Conservation (phyloP, 2,329 filamentous ascomycete species). For the Fusarium begoniae region DNA sequence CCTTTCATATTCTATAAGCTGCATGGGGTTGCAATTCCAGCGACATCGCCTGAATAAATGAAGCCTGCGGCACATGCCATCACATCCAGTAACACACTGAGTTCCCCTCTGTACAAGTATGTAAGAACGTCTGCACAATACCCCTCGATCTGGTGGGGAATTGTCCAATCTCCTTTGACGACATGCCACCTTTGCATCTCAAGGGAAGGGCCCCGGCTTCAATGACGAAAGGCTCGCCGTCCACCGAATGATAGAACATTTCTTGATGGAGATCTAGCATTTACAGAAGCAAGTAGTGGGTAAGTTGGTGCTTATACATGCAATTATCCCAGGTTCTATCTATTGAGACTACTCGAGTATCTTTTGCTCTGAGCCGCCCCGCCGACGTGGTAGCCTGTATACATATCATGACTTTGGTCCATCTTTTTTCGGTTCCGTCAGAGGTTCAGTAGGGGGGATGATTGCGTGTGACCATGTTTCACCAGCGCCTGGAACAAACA, state of each 20-base stretch:
- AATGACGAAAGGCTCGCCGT: constrained; percentile 25
- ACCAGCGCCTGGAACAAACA: constrained; percentile 27
- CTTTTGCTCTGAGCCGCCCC: constrained; percentile 21
- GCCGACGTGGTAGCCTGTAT: constrained; percentile 33
- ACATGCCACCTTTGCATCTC: constrained; percentile 42
- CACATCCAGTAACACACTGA: not conserved
- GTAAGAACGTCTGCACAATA: constrained; percentile 14
- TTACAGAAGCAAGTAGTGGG: constrained; percentile 5
- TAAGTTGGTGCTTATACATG: constrained; percentile 31
- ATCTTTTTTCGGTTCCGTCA: constrained; percentile 1
- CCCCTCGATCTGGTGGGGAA: constrained; percentile 44
- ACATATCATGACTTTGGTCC: constrained; percentile 28
- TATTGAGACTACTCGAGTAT: not conserved
- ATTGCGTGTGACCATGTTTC: constrained; percentile 38
- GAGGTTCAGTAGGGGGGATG: constrained; percentile 8
- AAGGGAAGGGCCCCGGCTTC: constrained; percentile 7
- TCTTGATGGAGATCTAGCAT: constrained; percentile 10
- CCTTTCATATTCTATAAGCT: not conserved
- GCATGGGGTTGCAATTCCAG: constrained; percentile 3
- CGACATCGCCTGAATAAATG: not conserved
- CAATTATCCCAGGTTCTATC: constrained; percentile 13
- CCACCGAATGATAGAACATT: constrained; percentile 10
- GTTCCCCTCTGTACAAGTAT: not conserved
- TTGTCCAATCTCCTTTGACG: constrained; percentile 38
- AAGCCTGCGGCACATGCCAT: constrained; percentile 8